Conservation (phyloP, 1,284 basidiomycete genomes). For the Cerioporus squamosus region DNA sequence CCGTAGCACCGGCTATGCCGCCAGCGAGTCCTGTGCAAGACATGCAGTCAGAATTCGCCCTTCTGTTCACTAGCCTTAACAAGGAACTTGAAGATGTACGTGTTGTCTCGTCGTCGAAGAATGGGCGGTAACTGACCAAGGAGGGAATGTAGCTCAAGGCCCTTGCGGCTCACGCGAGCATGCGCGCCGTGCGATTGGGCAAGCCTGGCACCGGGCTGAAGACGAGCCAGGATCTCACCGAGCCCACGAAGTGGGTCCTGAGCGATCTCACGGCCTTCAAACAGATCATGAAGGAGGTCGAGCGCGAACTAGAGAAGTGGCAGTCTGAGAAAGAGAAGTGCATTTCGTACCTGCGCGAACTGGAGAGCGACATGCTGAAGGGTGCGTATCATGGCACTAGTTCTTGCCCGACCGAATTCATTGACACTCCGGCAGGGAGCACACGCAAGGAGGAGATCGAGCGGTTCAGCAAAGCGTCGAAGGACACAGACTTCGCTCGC, state of each 20-base stretch:
- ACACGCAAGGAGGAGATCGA: constrained; percentile 77
- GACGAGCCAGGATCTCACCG: constrained; percentile 48
- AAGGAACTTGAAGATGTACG: constrained; percentile 60
- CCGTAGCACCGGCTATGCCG: neutral
- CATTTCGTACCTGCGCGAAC: constrained; percentile 49
- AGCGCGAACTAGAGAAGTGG: constrained; percentile 55
- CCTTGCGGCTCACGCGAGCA: constrained; percentile 39
- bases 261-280: constrained; percentile 57
- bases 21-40: constrained; percentile 46
- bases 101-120: constrained; percentile 9
- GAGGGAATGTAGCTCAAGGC: constrained; percentile 46
- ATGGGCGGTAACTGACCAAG: neutral
- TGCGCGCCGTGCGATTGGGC: constrained; percentile 12
- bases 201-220: constrained; percentile 37
- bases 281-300: constrained; percentile 49
- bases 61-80: constrained; percentile 46
- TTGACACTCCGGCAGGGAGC: constrained; percentile 48
- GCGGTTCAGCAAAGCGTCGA: constrained; percentile 75
- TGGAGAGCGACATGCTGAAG: constrained; percentile 70
- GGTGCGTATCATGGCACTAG: constrained; percentile 41
- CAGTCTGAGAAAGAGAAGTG: constrained; percentile 47
- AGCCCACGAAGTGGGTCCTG: constrained; percentile 55
- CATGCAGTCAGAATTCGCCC: constrained; percentile 63
- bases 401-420: neutral
- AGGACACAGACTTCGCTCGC: constrained; percentile 79